Percentiles rank a stretch among this genome's conserved stretches.
Conservation (phyloP, 108 stramenopile species). For the Cyclostephanos invisitatus region DNA sequence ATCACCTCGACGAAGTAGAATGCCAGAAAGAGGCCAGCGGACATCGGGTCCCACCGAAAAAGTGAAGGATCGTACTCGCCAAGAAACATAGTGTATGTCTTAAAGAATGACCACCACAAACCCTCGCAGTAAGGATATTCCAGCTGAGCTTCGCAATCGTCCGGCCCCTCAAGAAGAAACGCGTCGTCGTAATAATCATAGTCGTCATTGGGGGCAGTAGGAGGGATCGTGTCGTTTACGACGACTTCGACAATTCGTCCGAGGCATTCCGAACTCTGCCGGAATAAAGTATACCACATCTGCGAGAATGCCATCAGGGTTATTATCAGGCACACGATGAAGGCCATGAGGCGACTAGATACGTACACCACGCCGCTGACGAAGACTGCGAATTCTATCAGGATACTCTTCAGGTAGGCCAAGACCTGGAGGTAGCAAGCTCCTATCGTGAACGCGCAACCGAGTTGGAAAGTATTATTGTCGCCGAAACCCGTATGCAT, state of each 20-base stretch:
- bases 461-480: conserved; percentile 58
- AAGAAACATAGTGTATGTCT: conserved; percentile 84
- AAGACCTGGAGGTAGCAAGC: conserved; percentile 72
- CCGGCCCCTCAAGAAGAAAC: neutral
- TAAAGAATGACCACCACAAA: conserved; percentile 60
- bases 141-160: conserved; percentile 37
- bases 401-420: conserved; percentile 73
- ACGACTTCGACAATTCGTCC: neutral
- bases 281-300: conserved; percentile 79
- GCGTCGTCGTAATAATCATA: conserved; percentile 13
- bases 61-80: conserved; percentile 58
- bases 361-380: conserved; percentile 78
- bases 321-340: conserved; percentile 68
- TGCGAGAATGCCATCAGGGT: conserved; percentile 81
- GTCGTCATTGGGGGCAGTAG: conserved; percentile 2
- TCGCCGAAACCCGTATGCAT: conserved; percentile 52
- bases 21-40: conserved; percentile 61
- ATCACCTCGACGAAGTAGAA: conserved; percentile 80
- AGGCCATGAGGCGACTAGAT: conserved; percentile 59
- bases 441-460: conserved; percentile 68
- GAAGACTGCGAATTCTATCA: conserved; percentile 86
- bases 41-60: conserved; percentile 46
- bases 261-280: conserved; percentile 49
- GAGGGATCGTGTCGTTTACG: neutral
- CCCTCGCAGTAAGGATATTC: conserved; percentile 26